phyloP scores from a whole-genome alignment of 2,329 filamentous ascomycete genomes.

The Acephala macrosclerotiorum region DNA sequence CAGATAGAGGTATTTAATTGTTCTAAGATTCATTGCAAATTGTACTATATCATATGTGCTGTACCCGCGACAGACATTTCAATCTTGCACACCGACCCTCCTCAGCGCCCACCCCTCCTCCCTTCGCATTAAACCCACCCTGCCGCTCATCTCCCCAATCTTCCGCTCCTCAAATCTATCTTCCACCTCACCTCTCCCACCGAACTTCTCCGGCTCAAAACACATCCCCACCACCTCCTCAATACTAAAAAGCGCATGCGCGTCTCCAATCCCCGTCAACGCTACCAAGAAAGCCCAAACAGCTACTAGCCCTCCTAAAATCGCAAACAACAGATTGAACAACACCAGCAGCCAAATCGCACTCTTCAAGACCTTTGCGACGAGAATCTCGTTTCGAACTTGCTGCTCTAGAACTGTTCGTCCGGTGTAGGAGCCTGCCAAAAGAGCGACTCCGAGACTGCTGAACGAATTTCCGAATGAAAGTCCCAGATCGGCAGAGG shows the following conservation, averaged over 20 bases:
- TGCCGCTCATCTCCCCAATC: not conserved
- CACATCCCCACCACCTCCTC: slow-evolving; percentile 1
- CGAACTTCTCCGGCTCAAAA: not conserved
- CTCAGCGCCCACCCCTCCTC: not conserved
- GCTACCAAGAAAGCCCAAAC: slow-evolving; percentile 2
- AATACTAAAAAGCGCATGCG: not conserved
- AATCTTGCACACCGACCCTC: not conserved
- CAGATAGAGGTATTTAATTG: no score
- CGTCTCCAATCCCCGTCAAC: not conserved
- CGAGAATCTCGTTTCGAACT: not conserved
- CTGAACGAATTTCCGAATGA: slow-evolving; percentile 7
- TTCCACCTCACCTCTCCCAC: not conserved
- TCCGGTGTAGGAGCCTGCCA: not conserved
- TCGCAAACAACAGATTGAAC: not conserved
- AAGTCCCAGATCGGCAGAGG: not conserved
- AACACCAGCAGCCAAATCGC: slow-evolving; percentile 3
- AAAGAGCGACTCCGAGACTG: not conserved
- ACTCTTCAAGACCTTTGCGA: not conserved
- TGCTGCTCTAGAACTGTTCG: slow-evolving; percentile 4
- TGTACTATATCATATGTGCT: no score
- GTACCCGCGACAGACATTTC: not conserved
- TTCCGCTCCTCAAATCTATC: slow-evolving; percentile 1
- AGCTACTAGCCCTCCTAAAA: not conserved
- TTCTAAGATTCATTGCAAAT: no score
- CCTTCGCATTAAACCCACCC: not conserved